Conservation (phyloP, 2,329 filamentous ascomycete genomes). For the Calonectria montana region DNA sequence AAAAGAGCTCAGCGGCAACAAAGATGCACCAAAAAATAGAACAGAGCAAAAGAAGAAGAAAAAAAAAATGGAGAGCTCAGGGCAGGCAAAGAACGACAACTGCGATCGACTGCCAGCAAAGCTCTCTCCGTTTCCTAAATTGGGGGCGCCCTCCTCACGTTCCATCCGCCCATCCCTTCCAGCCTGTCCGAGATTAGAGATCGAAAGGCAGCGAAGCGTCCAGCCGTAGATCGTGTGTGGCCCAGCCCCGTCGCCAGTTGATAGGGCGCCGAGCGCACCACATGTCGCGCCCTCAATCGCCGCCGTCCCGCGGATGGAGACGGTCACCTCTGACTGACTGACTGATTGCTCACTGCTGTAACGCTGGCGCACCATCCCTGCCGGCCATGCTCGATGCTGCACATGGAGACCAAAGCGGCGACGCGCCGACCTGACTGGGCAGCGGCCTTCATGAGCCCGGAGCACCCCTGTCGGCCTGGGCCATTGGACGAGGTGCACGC, state of each 20-base stretch:
- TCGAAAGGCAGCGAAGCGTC: background rate
- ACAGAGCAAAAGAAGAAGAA: background rate
- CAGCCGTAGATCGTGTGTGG: background rate
- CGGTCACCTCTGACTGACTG: background rate
- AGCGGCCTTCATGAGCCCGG: background rate
- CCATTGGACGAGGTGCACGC: slow-evolving; percentile 6
- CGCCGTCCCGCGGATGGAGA: slow-evolving; percentile 7
- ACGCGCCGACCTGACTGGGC: background rate
- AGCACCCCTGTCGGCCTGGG: background rate
- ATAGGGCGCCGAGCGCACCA: slow-evolving; percentile 41
- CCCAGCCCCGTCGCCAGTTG: slow-evolving; percentile 37
- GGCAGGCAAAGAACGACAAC: slow-evolving; percentile 3
- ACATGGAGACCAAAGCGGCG: slow-evolving; percentile 6
- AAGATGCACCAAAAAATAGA: background rate
- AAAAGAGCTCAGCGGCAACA: background rate
- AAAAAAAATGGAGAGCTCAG: background rate
- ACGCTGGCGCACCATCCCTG: slow-evolving; percentile 8
- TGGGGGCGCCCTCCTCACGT: background rate
- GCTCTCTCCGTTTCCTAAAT: background rate
- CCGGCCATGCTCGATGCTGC: slow-evolving; percentile 1
- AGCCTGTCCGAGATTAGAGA: slow-evolving; percentile 9
- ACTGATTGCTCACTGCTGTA: background rate
- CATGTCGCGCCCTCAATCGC: slow-evolving; percentile 40
- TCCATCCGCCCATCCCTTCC: slow-evolving; percentile 12
- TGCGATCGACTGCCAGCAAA: slow-evolving; percentile 16